These are phyloP conservation scores for Sindora glabra DNA, from an alignment of 306 rosid species.

Conservation along the genomic window DNA sequence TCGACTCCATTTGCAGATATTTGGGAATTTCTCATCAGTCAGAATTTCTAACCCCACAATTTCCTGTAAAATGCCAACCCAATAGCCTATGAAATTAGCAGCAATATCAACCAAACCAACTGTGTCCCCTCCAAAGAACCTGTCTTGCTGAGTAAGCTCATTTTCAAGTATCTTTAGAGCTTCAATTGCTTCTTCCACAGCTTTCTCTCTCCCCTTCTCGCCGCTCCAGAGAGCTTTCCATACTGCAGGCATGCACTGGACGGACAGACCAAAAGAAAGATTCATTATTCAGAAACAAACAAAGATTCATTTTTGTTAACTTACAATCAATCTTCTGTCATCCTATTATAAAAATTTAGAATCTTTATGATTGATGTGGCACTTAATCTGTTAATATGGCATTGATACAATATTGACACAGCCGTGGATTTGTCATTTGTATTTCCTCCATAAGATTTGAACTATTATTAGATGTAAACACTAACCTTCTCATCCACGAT, in stretches of 20 bases:
- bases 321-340: too few relatives aligned
- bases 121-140: conserved; percentile 48
- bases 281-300: too few relatives aligned
- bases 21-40: conserved; percentile 39
- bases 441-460: background rate
- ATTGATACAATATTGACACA: too few relatives aligned
- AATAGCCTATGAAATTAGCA: conserved; percentile 40
- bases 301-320: too few relatives aligned
- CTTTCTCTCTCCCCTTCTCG: conserved; percentile 36
- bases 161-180: conserved; percentile 33
- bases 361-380: background rate
- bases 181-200: conserved; percentile 43
- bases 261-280: too few relatives aligned
- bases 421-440: too few relatives aligned
- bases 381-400: too few relatives aligned
- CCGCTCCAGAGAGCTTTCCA: conserved; percentile 44
- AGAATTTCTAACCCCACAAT: conserved; percentile 37
- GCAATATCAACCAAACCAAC: conserved; percentile 42
- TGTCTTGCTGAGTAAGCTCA: conserved; percentile 33
- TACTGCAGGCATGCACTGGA: conserved; percentile 38
- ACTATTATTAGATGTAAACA: background rate
- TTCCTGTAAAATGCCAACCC: conserved; percentile 43
- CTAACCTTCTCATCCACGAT: conserved; percentile 34
- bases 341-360: background rate
- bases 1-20: conserved; percentile 45